These are phyloP conservation scores for Pistacia vera DNA, from an alignment of 345 rosid species.

Conservation along the genomic window DNA sequence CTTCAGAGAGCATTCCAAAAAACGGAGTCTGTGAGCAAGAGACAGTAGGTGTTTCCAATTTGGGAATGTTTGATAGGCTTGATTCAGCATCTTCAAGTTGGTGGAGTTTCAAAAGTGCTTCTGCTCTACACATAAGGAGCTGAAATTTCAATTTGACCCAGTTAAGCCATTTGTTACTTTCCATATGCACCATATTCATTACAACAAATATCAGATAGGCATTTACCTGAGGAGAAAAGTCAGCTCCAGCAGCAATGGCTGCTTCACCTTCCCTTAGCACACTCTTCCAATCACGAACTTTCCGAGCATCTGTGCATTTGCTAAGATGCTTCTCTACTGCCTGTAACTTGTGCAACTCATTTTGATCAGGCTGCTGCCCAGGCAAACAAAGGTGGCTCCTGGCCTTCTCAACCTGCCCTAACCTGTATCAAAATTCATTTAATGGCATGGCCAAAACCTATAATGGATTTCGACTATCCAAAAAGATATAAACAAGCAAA, in stretches of 20 bases:
- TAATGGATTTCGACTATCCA: background rate
- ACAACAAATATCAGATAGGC: background rate
- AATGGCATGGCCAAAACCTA: conserved; percentile 9
- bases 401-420: conserved; percentile 86
- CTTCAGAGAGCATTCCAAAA: conserved; percentile 84
- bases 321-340: conserved; percentile 66
- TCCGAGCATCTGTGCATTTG: conserved; percentile 78
- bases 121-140: conserved; percentile 96
- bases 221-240: conserved; percentile 79
- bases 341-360: conserved; percentile 62
- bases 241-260: conserved; percentile 87
- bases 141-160: conserved; percentile 57
- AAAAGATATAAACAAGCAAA: conserved; percentile 3
- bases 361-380: conserved; percentile 60
- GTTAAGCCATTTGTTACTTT: conserved; percentile 25
- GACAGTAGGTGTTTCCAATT: conserved; percentile 37
- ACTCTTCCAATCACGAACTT: conserved; percentile 69
- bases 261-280: conserved; percentile 66
- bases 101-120: conserved; percentile 84
- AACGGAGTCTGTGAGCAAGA: conserved; percentile 50
- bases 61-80: conserved; percentile 47
- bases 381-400: conserved; percentile 54
- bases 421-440: conserved; percentile 52
- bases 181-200: background rate
- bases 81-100: conserved; percentile 80